Evolutionary conservation across 2,329 filamentous ascomycete genomes (phyloP), one percentile per base, ranked within the genome.

Genomic region (Penicillium sp.): DNA sequence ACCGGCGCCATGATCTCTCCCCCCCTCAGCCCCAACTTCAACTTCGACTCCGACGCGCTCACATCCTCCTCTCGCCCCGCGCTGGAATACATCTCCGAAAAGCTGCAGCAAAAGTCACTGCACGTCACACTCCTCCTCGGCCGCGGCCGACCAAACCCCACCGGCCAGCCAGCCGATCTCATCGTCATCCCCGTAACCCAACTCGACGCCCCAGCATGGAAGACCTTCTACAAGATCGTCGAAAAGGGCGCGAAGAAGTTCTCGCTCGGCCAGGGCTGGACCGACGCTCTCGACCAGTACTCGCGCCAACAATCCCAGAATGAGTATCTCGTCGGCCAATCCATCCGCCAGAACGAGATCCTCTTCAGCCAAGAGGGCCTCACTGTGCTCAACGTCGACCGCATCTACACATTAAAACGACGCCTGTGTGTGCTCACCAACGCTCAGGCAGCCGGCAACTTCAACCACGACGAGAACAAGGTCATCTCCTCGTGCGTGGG

Each of bases 371-470:
- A 73, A 46, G 75, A 77, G 58, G 75, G 74, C 2, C 62, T 77
- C 33, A 76, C 74, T 0, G 60, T 77, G 7, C 65, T 77, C 11
- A 76, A 71, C 53, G 72, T 77, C 60, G 74, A 77, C 63, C 73
- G 74, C 40, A 73, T 77, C 56, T 76, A 76, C 56, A 76, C 70
- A 14, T 70, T 77, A 59, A 77, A 77, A 58, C 72, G 71, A 28
- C 66, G 72, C 16, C 67, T 77, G 7, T 74, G 69, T 56, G 66
- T 72, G 5, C 66, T 77, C 12, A 73, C 74, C 3, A 61, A 57
- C 18, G 55, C 61, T 60, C 14, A 65, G 63, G 47, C 40, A 18
- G n/a, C 40, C 28, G 23, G 42, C 14, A 59, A 59, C 28, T 50
- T 42, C 21, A 53, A 54, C 28, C 40, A 42, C 14, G 45, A 55